A percentile compares a stretch with the other conserved stretches of the same genome.
Evolutionary conservation across 768 basidiomycete genomes (phyloP).

Genomic region (Chiua virens): DNA sequence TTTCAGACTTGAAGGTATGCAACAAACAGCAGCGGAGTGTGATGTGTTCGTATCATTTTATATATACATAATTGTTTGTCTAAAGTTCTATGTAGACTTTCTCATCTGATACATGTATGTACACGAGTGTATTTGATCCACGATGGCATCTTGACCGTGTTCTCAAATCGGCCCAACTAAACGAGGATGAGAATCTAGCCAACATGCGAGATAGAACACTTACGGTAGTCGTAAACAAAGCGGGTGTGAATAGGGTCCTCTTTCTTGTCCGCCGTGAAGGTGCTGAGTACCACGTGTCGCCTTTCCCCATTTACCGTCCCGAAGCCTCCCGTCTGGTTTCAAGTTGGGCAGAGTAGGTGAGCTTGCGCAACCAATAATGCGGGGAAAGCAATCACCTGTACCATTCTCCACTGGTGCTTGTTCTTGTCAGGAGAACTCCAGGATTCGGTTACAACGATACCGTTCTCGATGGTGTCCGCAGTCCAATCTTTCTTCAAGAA

Average conservation of each 20-base stretch:
- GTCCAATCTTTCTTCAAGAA: conserved; percentile 45
- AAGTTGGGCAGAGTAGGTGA: not conserved
- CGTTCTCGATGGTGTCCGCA: conserved; percentile 37
- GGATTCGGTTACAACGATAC: conserved; percentile 36
- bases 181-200: conserved; percentile 9
- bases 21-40: too few relatives aligned
- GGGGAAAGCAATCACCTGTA: conserved; percentile 48
- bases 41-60: too few relatives aligned
- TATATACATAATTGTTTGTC: too few relatives aligned
- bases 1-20: too few relatives aligned
- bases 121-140: too few relatives aligned
- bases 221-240: conserved; percentile 69
- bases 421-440: conserved; percentile 67
- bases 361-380: not conserved
- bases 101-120: too few relatives aligned
- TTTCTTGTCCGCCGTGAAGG: conserved; percentile 59
- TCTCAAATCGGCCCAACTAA: conserved; percentile 20
- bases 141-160: too few relatives aligned
- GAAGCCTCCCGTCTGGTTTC: conserved; percentile 57
- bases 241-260: conserved; percentile 53
- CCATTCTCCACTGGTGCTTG: conserved; percentile 55
- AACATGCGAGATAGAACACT: conserved; percentile 23
- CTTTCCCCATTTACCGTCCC: conserved; percentile 57
- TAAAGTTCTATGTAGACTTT: too few relatives aligned
- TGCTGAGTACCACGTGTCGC: conserved; percentile 58